Conservation (phyloP, 805 yeast species). For the Cyberlindnera nakhonratchasimensis region DNA sequence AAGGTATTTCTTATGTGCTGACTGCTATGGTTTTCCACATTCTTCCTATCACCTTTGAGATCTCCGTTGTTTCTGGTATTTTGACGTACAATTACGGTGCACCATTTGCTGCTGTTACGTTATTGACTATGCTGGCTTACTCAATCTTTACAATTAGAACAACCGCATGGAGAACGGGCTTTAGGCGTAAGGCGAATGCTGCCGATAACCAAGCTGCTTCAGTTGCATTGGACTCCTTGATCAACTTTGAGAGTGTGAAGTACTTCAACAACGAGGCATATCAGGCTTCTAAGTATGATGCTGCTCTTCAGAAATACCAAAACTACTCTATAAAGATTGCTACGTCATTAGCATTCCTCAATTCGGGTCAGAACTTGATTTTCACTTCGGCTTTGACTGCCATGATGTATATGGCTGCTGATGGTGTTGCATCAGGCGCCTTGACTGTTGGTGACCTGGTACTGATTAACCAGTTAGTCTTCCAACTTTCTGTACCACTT, state of each 20-base stretch:
- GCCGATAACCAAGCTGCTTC: conserved; percentile 97
- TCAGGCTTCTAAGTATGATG: conserved; percentile 78
- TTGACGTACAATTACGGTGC: conserved; percentile 89
- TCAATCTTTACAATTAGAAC: conserved; percentile 84
- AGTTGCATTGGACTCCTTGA: conserved; percentile 88
- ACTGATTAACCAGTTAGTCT: conserved; percentile 89
- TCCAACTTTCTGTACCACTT: conserved; percentile 91
- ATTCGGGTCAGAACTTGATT: conserved; percentile 75
- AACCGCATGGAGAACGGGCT: conserved; percentile 94
- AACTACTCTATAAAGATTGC: conserved; percentile 70
- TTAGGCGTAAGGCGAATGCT: conserved; percentile 81
- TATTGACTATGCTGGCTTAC: conserved; percentile 85
- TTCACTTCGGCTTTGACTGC: conserved; percentile 88
- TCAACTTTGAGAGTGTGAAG: conserved; percentile 92
- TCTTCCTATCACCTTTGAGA: conserved; percentile 88
- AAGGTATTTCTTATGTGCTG: conserved; percentile 90
- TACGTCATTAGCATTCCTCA: conserved; percentile 73
- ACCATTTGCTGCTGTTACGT: conserved; percentile 84
- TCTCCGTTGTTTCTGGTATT: conserved; percentile 88
- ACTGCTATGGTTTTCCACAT: conserved; percentile 98
- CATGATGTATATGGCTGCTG: conserved; percentile 98
- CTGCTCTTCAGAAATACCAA: conserved; percentile 70
- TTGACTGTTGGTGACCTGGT: conserved; percentile 94
- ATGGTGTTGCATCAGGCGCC: conserved; percentile 80
- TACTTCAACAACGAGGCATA: conserved; percentile 86